Evolutionary conservation across 139 green algal genomes (phyloP).

Genomic region (Micractinium sp.): DNA sequence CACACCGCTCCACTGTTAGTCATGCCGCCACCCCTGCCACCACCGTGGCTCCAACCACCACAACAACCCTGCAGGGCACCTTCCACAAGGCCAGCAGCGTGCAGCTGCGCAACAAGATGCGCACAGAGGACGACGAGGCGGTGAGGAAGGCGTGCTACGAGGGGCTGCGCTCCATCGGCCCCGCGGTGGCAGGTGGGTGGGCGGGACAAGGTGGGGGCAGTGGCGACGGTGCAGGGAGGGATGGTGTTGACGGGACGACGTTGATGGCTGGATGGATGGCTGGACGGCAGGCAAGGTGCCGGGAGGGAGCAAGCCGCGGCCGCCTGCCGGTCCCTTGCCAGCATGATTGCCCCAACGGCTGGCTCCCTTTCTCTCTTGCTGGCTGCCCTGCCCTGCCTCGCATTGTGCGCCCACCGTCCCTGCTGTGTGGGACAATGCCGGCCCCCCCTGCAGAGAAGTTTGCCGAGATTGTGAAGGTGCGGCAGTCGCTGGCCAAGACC

Average conservation of each 20-base stretch:
- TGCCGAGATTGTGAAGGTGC: constrained; percentile 80
- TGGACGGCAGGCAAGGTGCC: too few species aligned
- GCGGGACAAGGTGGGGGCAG: background rate
- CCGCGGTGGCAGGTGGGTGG: constrained; percentile 58
- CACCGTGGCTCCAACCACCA: background rate
- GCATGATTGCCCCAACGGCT: too few species aligned
- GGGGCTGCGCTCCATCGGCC: constrained; percentile 72
- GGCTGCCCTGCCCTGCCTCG: background rate
- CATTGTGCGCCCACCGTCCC: background rate
- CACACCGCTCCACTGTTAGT: too few species aligned
- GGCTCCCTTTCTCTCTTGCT: background rate
- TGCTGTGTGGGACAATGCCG: background rate
- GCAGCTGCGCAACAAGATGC: constrained; percentile 80
- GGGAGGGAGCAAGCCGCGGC: too few species aligned
- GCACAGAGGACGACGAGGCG: constrained; percentile 67
- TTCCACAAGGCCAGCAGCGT: constrained; percentile 61
- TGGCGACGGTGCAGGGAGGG: background rate
- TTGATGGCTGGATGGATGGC: too few species aligned
- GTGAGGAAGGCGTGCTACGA: constrained; percentile 73
- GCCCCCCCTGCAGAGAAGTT: constrained; percentile 53
- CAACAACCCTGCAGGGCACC: constrained; percentile 15
- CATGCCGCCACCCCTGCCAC: background rate
- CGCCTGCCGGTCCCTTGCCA: too few species aligned
- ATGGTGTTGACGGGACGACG: too few species aligned
- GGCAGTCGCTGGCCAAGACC: constrained; percentile 74